A percentile compares a stretch with the other conserved stretches of the same genome.
Evolutionary conservation across 129 eudicot species (phyloP).

Genomic region (Lonicera japonica): DNA sequence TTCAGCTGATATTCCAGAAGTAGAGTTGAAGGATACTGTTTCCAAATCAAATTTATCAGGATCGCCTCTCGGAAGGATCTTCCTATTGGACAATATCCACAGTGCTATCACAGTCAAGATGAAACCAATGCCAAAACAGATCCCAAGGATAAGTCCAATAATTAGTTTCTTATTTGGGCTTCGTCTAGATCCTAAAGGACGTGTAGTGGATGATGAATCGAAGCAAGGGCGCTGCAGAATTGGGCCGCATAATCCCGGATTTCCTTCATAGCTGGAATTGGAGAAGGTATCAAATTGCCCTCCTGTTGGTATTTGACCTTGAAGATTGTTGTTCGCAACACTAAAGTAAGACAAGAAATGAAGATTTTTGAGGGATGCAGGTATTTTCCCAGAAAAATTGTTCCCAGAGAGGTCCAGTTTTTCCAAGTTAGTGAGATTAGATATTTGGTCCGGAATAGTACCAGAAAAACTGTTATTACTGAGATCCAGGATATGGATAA

Average conservation of each 20-base stretch:
- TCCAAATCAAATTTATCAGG: slow-evolving; percentile 44
- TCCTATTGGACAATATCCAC: slow-evolving; percentile 61
- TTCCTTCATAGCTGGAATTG: slow-evolving; percentile 41
- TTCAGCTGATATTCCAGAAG: slow-evolving; percentile 41
- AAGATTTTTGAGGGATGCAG: slow-evolving; percentile 48
- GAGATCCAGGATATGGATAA: slow-evolving; percentile 49
- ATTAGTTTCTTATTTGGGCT: slow-evolving; percentile 54
- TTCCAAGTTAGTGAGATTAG: slow-evolving; percentile 59
- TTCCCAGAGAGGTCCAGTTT: slow-evolving; percentile 53
- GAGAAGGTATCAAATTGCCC: slow-evolving; percentile 68
- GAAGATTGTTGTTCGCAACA: slow-evolving; percentile 55
- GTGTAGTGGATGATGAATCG: slow-evolving; percentile 15
- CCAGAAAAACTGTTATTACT: slow-evolving; percentile 50
- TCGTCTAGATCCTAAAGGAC: slow-evolving; percentile 14
- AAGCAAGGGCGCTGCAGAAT: slow-evolving; percentile 39
- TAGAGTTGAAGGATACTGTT: slow-evolving; percentile 42
- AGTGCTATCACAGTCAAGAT: slow-evolving; percentile 43
- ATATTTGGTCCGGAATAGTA: slow-evolving; percentile 42
- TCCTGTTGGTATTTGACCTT: slow-evolving; percentile 61
- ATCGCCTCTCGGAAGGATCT: slow-evolving; percentile 59
- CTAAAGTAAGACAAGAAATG: slow-evolving; percentile 55
- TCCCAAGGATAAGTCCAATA: slow-evolving; percentile 49
- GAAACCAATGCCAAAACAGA: slow-evolving; percentile 50
- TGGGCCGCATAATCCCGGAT: slow-evolving; percentile 53
- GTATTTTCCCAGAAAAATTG: slow-evolving; percentile 53